phyloP scores from a whole-genome alignment of 371 early-diverging fungal genomes.

The Amoeboaphelidium protococcarum region DNA sequence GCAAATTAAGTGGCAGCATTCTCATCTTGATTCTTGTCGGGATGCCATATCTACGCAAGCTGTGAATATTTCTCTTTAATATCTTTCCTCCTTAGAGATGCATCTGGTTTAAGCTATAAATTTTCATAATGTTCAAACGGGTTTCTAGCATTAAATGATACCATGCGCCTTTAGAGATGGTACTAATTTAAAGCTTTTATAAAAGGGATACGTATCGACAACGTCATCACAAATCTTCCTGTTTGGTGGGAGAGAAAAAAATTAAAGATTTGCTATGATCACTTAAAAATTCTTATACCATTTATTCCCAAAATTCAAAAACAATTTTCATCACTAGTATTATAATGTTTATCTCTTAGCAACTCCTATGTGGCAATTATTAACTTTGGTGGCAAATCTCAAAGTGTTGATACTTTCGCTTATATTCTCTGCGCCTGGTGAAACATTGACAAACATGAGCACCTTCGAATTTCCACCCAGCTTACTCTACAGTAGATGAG shows the following conservation, averaged over 20 bases:
- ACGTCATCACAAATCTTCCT: no score
- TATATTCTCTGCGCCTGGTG: constrained; percentile 37
- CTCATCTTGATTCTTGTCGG: background rate
- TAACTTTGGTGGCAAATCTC: constrained; percentile 84
- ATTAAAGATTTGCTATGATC: no score
- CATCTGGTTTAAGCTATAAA: background rate
- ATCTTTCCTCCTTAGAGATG: background rate
- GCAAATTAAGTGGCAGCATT: background rate
- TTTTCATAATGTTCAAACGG: background rate
- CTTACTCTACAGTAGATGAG: constrained; percentile 71
- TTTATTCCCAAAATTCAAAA: no score
- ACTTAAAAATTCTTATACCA: no score
- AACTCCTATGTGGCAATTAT: constrained; percentile 1
- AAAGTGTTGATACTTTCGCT: constrained; percentile 77
- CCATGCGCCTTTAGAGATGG: background rate
- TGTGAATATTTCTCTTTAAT: background rate
- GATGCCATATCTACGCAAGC: background rate
- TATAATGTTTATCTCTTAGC: constrained; percentile 1
- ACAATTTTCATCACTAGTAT: no score
- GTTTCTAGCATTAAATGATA: background rate
- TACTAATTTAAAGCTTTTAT: no score
- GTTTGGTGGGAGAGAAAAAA: no score
- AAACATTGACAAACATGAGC: constrained; percentile 95
- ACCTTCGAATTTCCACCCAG: constrained; percentile 82
- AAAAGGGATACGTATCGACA: no score